These are phyloP conservation scores for Eucalyptus regnans DNA, from an alignment of 345 rosid species.

Conservation along the genomic window DNA sequence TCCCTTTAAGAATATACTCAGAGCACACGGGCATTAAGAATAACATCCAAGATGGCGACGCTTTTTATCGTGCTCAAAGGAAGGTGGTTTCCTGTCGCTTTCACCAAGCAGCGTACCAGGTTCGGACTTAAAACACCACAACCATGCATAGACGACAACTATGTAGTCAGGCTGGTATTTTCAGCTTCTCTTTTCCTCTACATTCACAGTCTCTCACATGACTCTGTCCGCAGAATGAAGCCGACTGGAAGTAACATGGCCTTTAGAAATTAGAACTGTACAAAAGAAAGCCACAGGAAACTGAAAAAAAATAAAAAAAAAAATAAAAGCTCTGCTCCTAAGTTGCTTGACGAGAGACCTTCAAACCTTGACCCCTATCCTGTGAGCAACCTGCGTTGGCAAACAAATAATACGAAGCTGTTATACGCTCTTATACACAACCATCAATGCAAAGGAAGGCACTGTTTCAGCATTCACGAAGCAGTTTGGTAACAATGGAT, in stretches of 20 bases:
- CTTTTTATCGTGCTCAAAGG: neutral
- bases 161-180: neutral
- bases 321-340: neutral
- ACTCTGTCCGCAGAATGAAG: neutral
- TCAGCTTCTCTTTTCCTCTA: neutral
- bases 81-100: neutral
- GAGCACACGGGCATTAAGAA: neutral
- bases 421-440: neutral
- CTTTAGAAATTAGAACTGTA: neutral
- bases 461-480: neutral
- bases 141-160: neutral
- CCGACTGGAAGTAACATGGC: neutral
- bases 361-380: slow-evolving; percentile 67
- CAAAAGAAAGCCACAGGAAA: neutral
- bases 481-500: neutral
- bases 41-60: neutral
- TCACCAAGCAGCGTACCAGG: neutral
- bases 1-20: neutral
- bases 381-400: slow-evolving; percentile 53
- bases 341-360: neutral
- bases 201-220: neutral
- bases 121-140: neutral
- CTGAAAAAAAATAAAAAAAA: neutral
- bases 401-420: neutral
- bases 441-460: neutral